phyloP scores from a whole-genome alignment of 176 grass and related monocot species.

The Sorghum bicolor region DNA sequence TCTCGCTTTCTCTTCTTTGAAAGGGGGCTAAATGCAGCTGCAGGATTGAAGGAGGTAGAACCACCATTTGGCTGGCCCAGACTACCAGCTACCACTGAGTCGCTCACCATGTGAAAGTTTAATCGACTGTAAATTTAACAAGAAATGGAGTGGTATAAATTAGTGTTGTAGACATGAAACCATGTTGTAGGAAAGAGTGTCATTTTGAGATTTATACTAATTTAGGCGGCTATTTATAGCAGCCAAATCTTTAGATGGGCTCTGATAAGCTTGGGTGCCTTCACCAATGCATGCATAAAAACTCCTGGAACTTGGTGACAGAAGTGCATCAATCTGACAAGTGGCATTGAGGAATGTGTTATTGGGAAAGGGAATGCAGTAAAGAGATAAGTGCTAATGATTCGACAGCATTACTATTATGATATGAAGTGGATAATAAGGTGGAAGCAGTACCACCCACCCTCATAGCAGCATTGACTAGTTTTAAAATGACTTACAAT shows the following conservation, averaged over 20 bases:
- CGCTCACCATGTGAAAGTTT: conserved; percentile 88
- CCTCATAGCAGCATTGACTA: not conserved
- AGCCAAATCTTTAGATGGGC: conserved; percentile 79
- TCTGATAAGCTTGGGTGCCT: conserved; percentile 83
- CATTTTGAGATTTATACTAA: conserved; percentile 45
- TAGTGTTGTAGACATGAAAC: not conserved
- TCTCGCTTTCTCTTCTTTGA: conserved; percentile 62
- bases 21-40: conserved; percentile 45
- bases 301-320: conserved; percentile 87
- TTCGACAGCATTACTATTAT: not conserved
- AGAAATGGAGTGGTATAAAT: conserved; percentile 21
- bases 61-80: conserved; percentile 62
- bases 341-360: conserved; percentile 17
- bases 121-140: conserved; percentile 54
- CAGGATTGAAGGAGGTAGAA: conserved; percentile 47
- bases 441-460: not conserved
- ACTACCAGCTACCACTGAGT: conserved; percentile 80
- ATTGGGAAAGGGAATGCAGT: not conserved
- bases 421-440: not conserved
- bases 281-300: conserved; percentile 96
- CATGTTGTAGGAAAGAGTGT: not conserved
- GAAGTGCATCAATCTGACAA: conserved; percentile 70
- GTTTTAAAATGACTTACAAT: not conserved
- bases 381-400: conserved; percentile 6
- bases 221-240: conserved; percentile 82